Conservation (phyloP, 2,329 filamentous ascomycete genomes). For the Teratosphaeria pseudoeucalypti region DNA sequence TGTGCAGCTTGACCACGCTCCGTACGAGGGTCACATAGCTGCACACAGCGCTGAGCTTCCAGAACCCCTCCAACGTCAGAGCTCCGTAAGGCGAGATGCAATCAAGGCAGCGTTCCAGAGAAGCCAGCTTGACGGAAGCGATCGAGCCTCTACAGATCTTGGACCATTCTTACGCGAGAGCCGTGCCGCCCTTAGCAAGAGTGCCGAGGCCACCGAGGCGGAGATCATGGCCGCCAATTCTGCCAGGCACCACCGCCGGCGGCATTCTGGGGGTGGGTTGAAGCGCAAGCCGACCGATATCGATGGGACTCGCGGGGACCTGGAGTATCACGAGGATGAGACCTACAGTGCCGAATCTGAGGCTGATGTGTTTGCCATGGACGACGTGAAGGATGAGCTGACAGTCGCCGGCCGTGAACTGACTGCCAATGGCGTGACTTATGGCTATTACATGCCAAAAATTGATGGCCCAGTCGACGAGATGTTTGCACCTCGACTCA, state of each 20-base stretch:
- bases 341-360: conserved; percentile 72
- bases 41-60: conserved; percentile 9
- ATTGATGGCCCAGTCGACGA: not conserved
- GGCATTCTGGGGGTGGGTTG: conserved; percentile 80
- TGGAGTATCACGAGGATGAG: conserved; percentile 81
- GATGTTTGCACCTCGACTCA: conserved; percentile 11
- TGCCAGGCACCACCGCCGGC: conserved; percentile 40
- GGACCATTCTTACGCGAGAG: conserved; percentile 11
- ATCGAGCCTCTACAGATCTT: conserved; percentile 16
- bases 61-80: not conserved
- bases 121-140: conserved; percentile 8
- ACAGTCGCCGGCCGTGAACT: not conserved
- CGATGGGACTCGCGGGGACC: conserved; percentile 53
- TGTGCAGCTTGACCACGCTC: conserved; percentile 19
- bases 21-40: conserved; percentile 18
- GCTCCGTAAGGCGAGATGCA: conserved; percentile 29
- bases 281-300: conserved; percentile 63
- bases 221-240: conserved; percentile 4
- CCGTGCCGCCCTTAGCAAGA: conserved; percentile 15
- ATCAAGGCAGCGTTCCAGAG: conserved; percentile 32
- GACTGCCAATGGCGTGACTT: conserved; percentile 3
- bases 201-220: conserved; percentile 17
- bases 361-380: conserved; percentile 63
- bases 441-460: not conserved
- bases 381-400: conserved; percentile 32